These are phyloP conservation scores for Flaveria linearis DNA, from an alignment of 129 eudicot species.

Conservation along the genomic window DNA sequence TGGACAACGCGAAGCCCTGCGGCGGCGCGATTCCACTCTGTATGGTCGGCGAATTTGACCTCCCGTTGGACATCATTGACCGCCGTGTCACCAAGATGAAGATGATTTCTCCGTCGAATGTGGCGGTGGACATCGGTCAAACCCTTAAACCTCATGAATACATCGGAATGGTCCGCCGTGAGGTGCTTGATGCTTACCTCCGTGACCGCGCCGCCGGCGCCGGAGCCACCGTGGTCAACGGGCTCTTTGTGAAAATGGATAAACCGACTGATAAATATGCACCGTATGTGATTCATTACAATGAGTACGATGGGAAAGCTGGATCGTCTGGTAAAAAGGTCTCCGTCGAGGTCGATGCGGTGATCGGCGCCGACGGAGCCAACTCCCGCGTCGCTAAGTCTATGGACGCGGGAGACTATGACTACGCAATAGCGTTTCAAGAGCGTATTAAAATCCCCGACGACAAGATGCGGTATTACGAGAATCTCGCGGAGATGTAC, in stretches of 20 bases:
- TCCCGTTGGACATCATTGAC: constrained; percentile 88
- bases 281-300: constrained; percentile 70
- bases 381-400: constrained; percentile 88
- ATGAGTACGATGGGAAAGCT: constrained; percentile 57
- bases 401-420: constrained; percentile 89
- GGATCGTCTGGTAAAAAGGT: constrained; percentile 56
- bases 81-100: constrained; percentile 94
- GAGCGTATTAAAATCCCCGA: constrained; percentile 80
- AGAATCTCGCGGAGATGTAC: constrained; percentile 89
- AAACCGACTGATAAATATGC: constrained; percentile 46
- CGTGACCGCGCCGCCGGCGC: constrained; percentile 73
- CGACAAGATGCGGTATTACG: constrained; percentile 84
- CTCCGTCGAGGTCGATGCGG: constrained; percentile 77
- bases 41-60: constrained; percentile 96
- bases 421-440: constrained; percentile 93
- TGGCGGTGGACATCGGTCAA: constrained; percentile 88
- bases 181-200: constrained; percentile 81
- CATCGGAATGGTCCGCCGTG: constrained; percentile 99
- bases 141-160: constrained; percentile 93
- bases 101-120: constrained; percentile 98
- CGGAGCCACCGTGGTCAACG: constrained; percentile 80
- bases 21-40: constrained; percentile 98
- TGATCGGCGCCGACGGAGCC: constrained; percentile 97
- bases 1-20: constrained; percentile 96
- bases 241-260: constrained; percentile 84